Evolutionary conservation across 139 green algal species (phyloP).

Genomic region (Chlamydomonas sp.): DNA sequence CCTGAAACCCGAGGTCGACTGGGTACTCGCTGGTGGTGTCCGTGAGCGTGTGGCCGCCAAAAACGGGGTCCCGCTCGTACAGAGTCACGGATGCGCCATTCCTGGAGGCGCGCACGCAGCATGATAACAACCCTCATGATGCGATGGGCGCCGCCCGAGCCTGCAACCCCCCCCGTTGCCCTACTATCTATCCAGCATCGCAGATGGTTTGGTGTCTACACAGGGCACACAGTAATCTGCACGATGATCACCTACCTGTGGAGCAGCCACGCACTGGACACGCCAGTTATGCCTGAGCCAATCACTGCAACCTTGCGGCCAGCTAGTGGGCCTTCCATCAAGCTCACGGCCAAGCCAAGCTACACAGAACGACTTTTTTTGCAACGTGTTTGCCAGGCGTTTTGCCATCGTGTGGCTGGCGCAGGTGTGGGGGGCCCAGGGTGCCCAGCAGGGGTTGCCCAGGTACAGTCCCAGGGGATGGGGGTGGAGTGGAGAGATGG

Average conservation of each 20-base stretch:
- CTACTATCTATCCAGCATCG: too few species aligned
- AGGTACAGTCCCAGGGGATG: too few species aligned
- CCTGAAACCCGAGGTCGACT: conserved; percentile 93
- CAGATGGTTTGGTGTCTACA: background rate
- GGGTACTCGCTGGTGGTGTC: conserved; percentile 47
- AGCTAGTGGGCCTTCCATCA: too few species aligned
- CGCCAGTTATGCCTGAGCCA: conserved; percentile 74
- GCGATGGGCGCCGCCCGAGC: too few species aligned
- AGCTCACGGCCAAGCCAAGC: too few species aligned
- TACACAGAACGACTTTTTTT: too few species aligned
- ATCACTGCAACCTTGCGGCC: conserved; percentile 65
- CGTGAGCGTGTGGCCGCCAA: conserved; percentile 88
- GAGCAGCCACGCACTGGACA: conserved; percentile 75
- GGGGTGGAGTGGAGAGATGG: too few species aligned
- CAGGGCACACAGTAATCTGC: background rate
- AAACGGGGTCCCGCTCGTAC: conserved; percentile 68
- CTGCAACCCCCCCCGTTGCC: too few species aligned
- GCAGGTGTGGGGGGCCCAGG: too few species aligned
- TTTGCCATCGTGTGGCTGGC: too few species aligned
- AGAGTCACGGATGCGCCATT: conserved; percentile 70
- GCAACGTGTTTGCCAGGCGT: too few species aligned
- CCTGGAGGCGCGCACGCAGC: conserved; percentile 26
- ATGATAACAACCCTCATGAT: background rate
- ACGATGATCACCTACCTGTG: conserved; percentile 43
- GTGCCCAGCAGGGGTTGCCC: too few species aligned